A percentile compares a stretch with the other conserved stretches of the same genome.
These are phyloP conservation scores for Euphrasia confusa DNA, from an alignment of 257 asterid genomes.

Conservation along the genomic window DNA sequence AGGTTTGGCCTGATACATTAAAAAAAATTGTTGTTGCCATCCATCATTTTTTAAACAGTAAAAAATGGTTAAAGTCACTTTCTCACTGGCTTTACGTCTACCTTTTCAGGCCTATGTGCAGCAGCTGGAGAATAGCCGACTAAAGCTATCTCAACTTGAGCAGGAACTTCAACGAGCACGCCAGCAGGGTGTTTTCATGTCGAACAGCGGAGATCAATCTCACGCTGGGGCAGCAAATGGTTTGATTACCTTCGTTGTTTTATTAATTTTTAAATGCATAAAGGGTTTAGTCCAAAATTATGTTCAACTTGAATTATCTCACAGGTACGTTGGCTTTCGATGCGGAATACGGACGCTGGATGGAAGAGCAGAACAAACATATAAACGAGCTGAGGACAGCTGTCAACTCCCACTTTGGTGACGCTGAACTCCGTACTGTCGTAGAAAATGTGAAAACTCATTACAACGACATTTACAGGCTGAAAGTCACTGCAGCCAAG, in stretches of 20 bases:
- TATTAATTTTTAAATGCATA: background rate
- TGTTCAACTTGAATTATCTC: constrained; percentile 1
- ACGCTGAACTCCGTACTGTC: constrained; percentile 55
- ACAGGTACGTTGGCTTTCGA: constrained; percentile 87
- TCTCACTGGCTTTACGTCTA: constrained; percentile 9
- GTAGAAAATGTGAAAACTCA: constrained; percentile 67
- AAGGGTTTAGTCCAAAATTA: background rate
- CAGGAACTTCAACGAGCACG: constrained; percentile 93
- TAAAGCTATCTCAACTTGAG: constrained; percentile 83
- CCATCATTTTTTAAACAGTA: too few species aligned
- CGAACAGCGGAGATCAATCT: constrained; percentile 74
- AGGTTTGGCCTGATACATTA: too few species aligned
- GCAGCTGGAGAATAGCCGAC: constrained; percentile 90
- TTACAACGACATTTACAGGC: constrained; percentile 67
- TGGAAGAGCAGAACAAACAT: constrained; percentile 69
- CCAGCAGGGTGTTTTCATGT: constrained; percentile 67
- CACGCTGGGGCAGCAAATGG: constrained; percentile 61
- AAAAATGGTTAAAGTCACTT: background rate
- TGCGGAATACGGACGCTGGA: constrained; percentile 81
- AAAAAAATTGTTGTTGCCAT: too few species aligned
- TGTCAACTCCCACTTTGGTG: constrained; percentile 73
- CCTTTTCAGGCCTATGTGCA: constrained; percentile 80
- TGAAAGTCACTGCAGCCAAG: constrained; percentile 82
- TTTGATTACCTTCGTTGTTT: constrained; percentile 30
- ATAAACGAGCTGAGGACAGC: constrained; percentile 69